Evolutionary conservation across 2,329 filamentous ascomycete genomes (phyloP).

Genomic region (Diaporthe aspalathi): DNA sequence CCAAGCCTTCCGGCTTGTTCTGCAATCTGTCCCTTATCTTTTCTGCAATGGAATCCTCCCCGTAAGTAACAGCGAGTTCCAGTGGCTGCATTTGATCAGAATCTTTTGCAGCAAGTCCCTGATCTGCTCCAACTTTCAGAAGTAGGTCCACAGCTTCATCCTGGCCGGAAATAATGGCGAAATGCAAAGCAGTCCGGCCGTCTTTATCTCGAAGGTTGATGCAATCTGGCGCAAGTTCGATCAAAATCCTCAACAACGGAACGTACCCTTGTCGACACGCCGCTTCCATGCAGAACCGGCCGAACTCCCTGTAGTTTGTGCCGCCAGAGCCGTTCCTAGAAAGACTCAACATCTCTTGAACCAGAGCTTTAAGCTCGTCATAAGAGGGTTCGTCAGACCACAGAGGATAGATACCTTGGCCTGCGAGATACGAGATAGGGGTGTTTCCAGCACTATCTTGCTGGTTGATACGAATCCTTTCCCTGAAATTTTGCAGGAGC

Average conservation of each 20-base stretch:
- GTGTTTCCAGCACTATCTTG: not conserved
- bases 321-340: not conserved
- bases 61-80: not conserved
- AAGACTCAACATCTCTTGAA: not conserved
- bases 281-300: slow-evolving; percentile 5
- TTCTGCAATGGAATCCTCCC: not conserved
- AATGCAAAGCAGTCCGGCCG: slow-evolving; percentile 1
- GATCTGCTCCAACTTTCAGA: not conserved
- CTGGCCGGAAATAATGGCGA: not conserved
- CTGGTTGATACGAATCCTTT: not conserved
- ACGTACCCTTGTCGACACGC: not conserved
- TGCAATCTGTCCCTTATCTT: not conserved
- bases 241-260: not conserved
- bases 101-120: not conserved
- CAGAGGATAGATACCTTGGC: not conserved
- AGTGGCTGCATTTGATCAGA: not conserved
- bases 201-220: not conserved
- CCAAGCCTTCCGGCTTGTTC: not conserved
- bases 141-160: not conserved
- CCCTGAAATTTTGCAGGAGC: not conserved
- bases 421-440: slow-evolving; percentile 6
- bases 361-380: not conserved
- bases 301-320: not conserved
- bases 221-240: not conserved
- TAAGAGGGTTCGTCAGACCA: not conserved